phyloP scores from a whole-genome alignment of 2,329 filamentous ascomycete genomes.

The Microcera coccophila region DNA sequence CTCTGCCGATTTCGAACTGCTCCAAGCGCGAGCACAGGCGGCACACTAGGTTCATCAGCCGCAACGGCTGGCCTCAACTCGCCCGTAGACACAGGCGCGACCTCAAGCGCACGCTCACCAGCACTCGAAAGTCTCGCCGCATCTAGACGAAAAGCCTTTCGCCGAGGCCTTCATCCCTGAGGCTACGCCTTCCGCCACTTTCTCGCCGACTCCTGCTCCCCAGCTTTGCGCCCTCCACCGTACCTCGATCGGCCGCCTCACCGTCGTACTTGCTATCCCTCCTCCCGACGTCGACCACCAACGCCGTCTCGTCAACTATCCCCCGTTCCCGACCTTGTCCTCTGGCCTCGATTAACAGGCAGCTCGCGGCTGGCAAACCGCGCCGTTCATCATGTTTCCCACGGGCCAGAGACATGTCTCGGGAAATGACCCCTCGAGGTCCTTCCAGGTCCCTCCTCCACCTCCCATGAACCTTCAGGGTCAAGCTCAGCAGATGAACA shows the following conservation, averaged over 20 bases:
- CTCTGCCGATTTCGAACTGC: constrained; percentile 22
- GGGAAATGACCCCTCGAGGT: constrained; percentile 46
- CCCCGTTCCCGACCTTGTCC: constrained; percentile 7
- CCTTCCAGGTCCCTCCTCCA: constrained; percentile 54
- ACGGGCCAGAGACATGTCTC: constrained; percentile 48
- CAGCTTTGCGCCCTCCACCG: constrained; percentile 20
- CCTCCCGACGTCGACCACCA: constrained; percentile 8
- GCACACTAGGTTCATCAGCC: constrained; percentile 8
- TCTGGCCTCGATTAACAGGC: constrained; percentile 17
- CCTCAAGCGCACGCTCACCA: constrained; percentile 17
- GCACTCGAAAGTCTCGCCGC: constrained; percentile 21
- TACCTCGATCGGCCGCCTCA: constrained; percentile 15
- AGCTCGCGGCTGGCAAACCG: constrained; percentile 28
- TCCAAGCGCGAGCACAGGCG: constrained; percentile 2
- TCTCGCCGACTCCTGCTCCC: constrained; percentile 15
- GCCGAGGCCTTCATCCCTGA: constrained; percentile 12
- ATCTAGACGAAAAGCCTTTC: constrained; percentile 19
- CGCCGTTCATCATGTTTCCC: constrained; percentile 50
- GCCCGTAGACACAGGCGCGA: constrained; percentile 8
- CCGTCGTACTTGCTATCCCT: constrained; percentile 21
- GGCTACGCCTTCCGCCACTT: constrained; percentile 7
- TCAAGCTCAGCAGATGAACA: constrained; percentile 40
- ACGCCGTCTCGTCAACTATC: constrained; percentile 19
- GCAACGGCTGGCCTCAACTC: constrained; percentile 7
- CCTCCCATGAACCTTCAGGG: constrained; percentile 53